phyloP scores from a whole-genome alignment of 257 asterid species.

The Salvia miltiorrhiza region DNA sequence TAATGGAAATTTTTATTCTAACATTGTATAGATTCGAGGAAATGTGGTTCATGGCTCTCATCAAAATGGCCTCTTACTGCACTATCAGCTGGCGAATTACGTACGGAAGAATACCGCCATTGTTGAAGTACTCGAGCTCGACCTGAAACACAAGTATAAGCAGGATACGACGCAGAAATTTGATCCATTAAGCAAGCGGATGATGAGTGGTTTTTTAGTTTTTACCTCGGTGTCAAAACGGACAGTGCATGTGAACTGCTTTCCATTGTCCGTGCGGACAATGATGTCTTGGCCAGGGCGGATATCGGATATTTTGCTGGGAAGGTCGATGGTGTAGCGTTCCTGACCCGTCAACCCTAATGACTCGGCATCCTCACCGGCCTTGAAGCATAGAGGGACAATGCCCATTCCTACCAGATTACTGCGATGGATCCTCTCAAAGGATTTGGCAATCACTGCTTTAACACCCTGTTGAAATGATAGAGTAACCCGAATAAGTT shows the following conservation, averaged over 20 bases:
- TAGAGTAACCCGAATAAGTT: neutral
- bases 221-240: conserved; percentile 94
- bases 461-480: conserved; percentile 70
- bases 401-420: conserved; percentile 98
- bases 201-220: too few species aligned
- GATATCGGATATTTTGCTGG: conserved; percentile 66
- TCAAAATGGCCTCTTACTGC: conserved; percentile 36
- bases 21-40: conserved; percentile 22
- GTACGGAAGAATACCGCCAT: conserved; percentile 87
- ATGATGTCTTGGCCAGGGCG: conserved; percentile 90
- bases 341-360: conserved; percentile 92
- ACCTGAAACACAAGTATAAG: conserved; percentile 32
- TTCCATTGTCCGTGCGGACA: conserved; percentile 67
- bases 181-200: too few species aligned
- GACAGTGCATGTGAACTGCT: conserved; percentile 76
- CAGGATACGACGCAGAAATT: neutral
- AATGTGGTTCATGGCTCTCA: conserved; percentile 7
- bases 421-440: conserved; percentile 95
- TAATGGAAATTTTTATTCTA: conserved; percentile 31
- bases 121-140: conserved; percentile 73
- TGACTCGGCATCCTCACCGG: conserved; percentile 93
- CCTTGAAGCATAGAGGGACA: conserved; percentile 85
- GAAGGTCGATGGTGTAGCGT: conserved; percentile 84
- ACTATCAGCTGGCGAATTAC: conserved; percentile 69
- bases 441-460: conserved; percentile 93